Percentiles rank a stretch among this genome's conserved stretches.
These are phyloP conservation scores for Posidonia australis DNA, from an alignment of 106 monocot species.

Conservation along the genomic window DNA sequence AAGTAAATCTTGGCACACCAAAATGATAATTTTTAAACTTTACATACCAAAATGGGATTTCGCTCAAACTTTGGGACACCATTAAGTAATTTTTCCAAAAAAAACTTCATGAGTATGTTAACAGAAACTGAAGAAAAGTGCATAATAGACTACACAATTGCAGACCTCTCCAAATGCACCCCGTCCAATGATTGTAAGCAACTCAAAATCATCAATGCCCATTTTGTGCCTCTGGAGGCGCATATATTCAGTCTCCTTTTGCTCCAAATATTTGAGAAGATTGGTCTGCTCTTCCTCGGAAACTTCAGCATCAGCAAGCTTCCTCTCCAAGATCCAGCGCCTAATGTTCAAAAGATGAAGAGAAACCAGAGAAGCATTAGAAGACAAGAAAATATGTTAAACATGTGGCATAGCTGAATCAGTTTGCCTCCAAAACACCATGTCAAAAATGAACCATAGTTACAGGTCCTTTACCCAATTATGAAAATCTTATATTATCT, in stretches of 20 bases:
- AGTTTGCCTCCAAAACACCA: too few relatives aligned
- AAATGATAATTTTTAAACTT: too few relatives aligned
- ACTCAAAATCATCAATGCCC: conserved; percentile 71
- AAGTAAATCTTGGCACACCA: too few relatives aligned
- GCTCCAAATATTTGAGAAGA: conserved; percentile 56
- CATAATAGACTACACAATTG: background rate
- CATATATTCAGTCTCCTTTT: conserved; percentile 83
- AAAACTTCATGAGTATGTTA: background rate
- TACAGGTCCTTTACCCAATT: too few relatives aligned
- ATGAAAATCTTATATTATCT: too few relatives aligned
- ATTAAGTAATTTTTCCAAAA: too few relatives aligned
- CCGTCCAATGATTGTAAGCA: conserved; percentile 67
- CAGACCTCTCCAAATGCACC: conserved; percentile 74
- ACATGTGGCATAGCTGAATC: too few relatives aligned
- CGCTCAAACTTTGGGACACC: too few relatives aligned
- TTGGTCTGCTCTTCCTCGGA: conserved; percentile 71
- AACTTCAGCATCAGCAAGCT: conserved; percentile 79
- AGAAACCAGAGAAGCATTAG: background rate
- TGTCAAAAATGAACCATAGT: too few relatives aligned
- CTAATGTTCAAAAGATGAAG: conserved; percentile 12
- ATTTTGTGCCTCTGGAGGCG: conserved; percentile 72
- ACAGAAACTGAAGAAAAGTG: background rate
- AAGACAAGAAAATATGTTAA: too few relatives aligned
- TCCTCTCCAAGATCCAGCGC: conserved; percentile 61
- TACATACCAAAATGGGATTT: too few relatives aligned